Percentiles rank a stretch among this genome's conserved stretches.
Evolutionary conservation across 1,139 yeast genomes (phyloP).

Genomic region (Protomyces inouyei): DNA sequence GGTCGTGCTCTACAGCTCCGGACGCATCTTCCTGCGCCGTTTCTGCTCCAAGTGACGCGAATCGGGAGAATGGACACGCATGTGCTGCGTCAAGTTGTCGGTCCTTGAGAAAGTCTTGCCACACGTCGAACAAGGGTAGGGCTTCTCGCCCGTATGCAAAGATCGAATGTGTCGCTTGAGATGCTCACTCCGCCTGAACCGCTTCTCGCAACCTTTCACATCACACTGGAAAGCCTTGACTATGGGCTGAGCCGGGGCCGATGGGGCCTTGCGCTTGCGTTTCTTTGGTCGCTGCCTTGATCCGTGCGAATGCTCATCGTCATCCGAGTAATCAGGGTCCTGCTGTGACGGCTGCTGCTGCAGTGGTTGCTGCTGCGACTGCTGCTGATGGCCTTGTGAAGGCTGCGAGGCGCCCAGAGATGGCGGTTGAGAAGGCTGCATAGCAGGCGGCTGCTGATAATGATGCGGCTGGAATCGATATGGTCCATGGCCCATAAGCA

Average conservation of each 20-base stretch:
- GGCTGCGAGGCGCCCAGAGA: not conserved
- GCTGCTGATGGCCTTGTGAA: not conserved
- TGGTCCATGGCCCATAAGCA: not conserved
- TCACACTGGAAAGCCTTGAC: conserved; percentile 17
- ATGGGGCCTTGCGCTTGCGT: not conserved
- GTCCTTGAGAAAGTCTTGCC: conserved; percentile 68
- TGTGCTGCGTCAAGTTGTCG: conserved; percentile 69
- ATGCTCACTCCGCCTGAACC: conserved; percentile 72
- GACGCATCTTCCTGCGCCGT: not conserved
- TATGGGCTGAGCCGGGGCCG: not conserved
- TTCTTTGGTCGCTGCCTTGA: not conserved
- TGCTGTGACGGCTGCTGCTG: not conserved
- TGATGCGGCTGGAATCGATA: not conserved
- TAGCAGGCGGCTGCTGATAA: not conserved
- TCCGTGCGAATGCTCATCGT: not conserved
- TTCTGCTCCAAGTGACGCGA: not conserved
- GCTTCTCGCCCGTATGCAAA: conserved; percentile 64
- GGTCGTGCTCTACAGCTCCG: not conserved
- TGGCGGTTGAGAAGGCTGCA: not conserved
- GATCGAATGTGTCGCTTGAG: conserved; percentile 71
- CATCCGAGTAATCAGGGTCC: not conserved
- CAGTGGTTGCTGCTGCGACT: not conserved
- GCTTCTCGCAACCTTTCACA: conserved; percentile 26
- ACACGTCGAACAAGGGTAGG: conserved; percentile 66
- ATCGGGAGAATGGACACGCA: conserved; percentile 9